Evolutionary conservation across 192 early-diverging fungal genomes (phyloP), one percentile per base, ranked within the genome.

Genomic region (Entomortierella chlamydospora): DNA sequence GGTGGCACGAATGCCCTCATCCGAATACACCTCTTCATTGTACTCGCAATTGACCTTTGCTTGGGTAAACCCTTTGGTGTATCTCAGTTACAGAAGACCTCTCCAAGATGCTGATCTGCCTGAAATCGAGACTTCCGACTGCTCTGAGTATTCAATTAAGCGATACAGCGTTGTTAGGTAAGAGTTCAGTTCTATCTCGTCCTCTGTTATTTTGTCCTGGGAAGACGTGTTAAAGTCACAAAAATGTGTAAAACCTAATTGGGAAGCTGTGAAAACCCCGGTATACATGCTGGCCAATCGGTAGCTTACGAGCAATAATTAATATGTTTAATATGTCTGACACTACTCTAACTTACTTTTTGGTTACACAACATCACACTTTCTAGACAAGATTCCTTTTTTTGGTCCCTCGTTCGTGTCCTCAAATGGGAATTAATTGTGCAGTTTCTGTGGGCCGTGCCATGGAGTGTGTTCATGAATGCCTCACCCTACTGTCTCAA

Each of bases 61-160:
- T 0, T 84, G 83, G 83, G 50, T 78, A 5, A 84, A 81, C 59
- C 69, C 72, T 17, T 33, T 84, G 58, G 59, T 84, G 0, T 68
- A 72, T 39, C 72, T 84, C 10, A 93, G 94, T 12, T 81, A 81
- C 31, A 70, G 51, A 51, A 69, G 86, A 31, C 83, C 83, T n/a
- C 83, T 95, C 18, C 83, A 85, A n/a, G 79, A 84, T 17, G 60
- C 81, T 34, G 91, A 95, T 42, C 60, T 95, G 34, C 87, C 86
- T 57, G 70, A 83, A 5, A 79, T 95, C 28, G 72, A 83, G 50
- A 37, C 71, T 17, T 34, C 63, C 4, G 89, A 93, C 41, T 72
- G 70, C 43, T 66, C 68, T 31, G 33, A 29, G 9, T 39, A 49
- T 43, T 70, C 76, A 6, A 65, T 79, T 33, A 65, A 64, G 26